A percentile compares a stretch with the other conserved stretches of the same genome.
Conservation (phyloP, 345 rosid species). For the Lepidium aucheri region DNA sequence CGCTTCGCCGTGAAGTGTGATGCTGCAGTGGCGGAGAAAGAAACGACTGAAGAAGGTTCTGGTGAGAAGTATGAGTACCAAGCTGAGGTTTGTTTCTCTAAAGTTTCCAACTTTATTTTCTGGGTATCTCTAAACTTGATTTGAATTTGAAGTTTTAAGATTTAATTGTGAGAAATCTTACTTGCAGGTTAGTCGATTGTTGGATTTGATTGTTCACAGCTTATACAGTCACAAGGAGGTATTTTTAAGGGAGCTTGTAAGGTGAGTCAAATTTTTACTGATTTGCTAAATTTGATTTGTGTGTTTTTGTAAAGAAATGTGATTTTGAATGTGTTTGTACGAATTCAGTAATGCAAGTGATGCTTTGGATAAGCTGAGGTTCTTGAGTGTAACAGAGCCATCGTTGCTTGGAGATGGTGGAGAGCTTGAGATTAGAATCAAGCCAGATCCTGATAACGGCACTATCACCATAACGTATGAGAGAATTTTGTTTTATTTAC, state of each 20-base stretch:
- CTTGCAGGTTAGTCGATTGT: constrained; percentile 71
- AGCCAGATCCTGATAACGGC: constrained; percentile 84
- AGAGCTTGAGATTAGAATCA: constrained; percentile 81
- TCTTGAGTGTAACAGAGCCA: constrained; percentile 92
- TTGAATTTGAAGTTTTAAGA: neutral
- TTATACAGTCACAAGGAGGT: constrained; percentile 77
- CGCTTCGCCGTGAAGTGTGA: constrained; percentile 54
- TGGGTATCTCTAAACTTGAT: neutral
- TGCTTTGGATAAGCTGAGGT: constrained; percentile 95
- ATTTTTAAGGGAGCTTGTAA: constrained; percentile 89
- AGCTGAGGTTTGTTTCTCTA: constrained; percentile 65
- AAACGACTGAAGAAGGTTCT: constrained; percentile 56
- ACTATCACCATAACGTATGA: constrained; percentile 71
- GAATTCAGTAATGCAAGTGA: constrained; percentile 86
- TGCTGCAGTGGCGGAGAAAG: constrained; percentile 86
- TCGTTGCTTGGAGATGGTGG: constrained; percentile 85
- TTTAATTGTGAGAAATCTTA: neutral
- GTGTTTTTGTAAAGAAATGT: neutral
- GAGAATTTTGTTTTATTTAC: neutral
- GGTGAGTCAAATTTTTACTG: constrained; percentile 36
- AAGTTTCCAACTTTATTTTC: neutral
- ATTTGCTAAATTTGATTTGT: neutral
- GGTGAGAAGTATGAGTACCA: constrained; percentile 97
- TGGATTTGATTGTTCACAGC: constrained; percentile 84
- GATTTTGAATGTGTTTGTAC: constrained; percentile 15